Evolutionary conservation across 495 filamentous ascomycete species (phyloP).

Genomic region (Aspergillus sparsus): DNA sequence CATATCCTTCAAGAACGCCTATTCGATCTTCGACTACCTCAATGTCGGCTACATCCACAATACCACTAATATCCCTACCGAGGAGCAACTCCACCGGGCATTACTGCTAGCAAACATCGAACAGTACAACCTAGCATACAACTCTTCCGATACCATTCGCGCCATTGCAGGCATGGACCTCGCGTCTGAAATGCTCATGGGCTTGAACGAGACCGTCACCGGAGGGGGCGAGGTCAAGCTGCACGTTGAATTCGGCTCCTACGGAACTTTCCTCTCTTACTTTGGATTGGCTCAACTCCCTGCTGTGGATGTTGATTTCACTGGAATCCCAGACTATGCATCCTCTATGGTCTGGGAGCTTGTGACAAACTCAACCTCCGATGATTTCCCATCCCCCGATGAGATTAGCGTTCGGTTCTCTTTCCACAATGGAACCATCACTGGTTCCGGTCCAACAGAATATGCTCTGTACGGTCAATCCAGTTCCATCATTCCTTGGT

Average conservation of each 20-base stretch:
- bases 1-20: conserved; percentile 70
- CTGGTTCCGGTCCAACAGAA: conserved; percentile 27
- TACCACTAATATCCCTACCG: conserved; percentile 35
- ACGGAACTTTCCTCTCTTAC: conserved; percentile 53
- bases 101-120: conserved; percentile 50
- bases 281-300: conserved; percentile 52
- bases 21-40: conserved; percentile 60
- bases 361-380: conserved; percentile 46
- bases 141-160: conserved; percentile 46
- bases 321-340: conserved; percentile 54
- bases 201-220: conserved; percentile 48
- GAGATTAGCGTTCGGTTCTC: conserved; percentile 52
- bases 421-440: conserved; percentile 55
- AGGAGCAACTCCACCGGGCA: conserved; percentile 38
- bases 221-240: conserved; percentile 40
- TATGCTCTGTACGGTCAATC: conserved; percentile 50
- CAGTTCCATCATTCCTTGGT: conserved; percentile 40
- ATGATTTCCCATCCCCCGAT: conserved; percentile 36
- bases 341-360: conserved; percentile 58
- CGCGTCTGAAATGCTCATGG: conserved; percentile 47
- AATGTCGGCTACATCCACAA: conserved; percentile 59
- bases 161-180: conserved; percentile 51
- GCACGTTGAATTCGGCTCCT: conserved; percentile 52
- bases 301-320: conserved; percentile 36
- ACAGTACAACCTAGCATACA: conserved; percentile 56